Conservation (phyloP, 2,329 filamentous ascomycete genomes). For the Trichoderma koningiopsis region DNA sequence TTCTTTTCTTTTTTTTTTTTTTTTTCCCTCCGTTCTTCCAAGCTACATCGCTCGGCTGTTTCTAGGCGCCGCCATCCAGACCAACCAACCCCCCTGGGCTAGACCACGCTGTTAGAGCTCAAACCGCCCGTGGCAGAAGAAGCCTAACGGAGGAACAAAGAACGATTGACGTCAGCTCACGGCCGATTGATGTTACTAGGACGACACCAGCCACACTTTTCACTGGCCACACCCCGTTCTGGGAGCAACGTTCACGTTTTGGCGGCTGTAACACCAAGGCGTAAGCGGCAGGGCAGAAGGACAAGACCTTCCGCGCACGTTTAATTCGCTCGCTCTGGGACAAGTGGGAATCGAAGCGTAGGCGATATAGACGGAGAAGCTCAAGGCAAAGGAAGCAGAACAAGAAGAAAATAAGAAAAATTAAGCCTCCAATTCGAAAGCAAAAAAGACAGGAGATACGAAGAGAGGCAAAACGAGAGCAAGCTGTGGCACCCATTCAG, state of each 20-base stretch:
- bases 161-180: conserved; percentile 26
- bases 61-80: background rate
- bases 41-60: background rate
- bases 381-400: background rate
- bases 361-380: conserved; percentile 32
- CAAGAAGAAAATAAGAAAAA: background rate
- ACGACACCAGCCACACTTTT: conserved; percentile 18
- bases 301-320: conserved; percentile 10
- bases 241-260: conserved; percentile 8
- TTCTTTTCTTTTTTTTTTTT: background rate
- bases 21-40: background rate
- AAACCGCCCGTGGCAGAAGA: background rate
- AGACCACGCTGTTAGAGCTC: background rate
- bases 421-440: background rate
- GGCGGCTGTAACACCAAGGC: conserved; percentile 2
- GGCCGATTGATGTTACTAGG: conserved; percentile 19
- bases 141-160: background rate
- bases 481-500: background rate
- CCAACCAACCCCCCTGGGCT: conserved; percentile 1
- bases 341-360: conserved; percentile 29
- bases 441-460: background rate
- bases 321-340: conserved; percentile 10
- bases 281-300: conserved; percentile 5
- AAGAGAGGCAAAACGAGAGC: background rate
- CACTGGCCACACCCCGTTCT: conserved; percentile 21